Evolutionary conservation across 2,329 filamentous ascomycete genomes (phyloP).

Genomic region (Cercospora zeae-maydis): DNA sequence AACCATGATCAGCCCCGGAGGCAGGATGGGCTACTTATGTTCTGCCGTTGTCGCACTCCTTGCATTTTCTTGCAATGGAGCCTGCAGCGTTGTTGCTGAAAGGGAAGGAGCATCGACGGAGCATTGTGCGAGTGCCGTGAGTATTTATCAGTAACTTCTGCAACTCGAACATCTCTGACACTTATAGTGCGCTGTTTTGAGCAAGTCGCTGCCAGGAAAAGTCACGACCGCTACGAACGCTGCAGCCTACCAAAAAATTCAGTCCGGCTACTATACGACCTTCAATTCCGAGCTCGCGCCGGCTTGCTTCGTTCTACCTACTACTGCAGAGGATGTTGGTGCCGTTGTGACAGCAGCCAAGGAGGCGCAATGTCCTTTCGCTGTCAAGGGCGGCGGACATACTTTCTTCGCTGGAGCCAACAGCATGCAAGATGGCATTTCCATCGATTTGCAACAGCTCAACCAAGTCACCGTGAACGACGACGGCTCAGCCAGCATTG

Average conservation of each 20-base stretch:
- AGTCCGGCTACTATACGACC: slow-evolving; percentile 17
- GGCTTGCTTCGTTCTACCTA: slow-evolving; percentile 20
- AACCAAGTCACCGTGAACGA: slow-evolving; percentile 14
- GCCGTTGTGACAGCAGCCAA: slow-evolving; percentile 11
- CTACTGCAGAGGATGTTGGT: slow-evolving; percentile 13
- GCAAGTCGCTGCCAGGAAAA: background rate
- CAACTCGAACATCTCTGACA: background rate
- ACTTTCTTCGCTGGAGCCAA: slow-evolving; percentile 24
- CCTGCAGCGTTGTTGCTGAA: background rate
- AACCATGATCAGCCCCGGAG: background rate
- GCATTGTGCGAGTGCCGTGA: background rate
- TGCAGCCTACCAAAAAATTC: background rate
- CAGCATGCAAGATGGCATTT: slow-evolving; percentile 30
- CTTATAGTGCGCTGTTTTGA: background rate
- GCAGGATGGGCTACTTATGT: background rate
- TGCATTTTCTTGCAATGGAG: background rate
- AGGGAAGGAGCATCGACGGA: background rate
- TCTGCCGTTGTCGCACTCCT: background rate
- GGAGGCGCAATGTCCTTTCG: slow-evolving; percentile 27
- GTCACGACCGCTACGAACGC: background rate
- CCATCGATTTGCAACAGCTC: slow-evolving; percentile 27
- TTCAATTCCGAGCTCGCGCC: slow-evolving; percentile 17
- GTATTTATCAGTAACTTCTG: background rate
- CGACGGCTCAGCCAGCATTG: slow-evolving; percentile 3
- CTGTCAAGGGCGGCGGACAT: slow-evolving; percentile 32